Evolutionary conservation across 2,329 filamentous ascomycete genomes (phyloP).

Genomic region (Fusarium guadeloupense): DNA sequence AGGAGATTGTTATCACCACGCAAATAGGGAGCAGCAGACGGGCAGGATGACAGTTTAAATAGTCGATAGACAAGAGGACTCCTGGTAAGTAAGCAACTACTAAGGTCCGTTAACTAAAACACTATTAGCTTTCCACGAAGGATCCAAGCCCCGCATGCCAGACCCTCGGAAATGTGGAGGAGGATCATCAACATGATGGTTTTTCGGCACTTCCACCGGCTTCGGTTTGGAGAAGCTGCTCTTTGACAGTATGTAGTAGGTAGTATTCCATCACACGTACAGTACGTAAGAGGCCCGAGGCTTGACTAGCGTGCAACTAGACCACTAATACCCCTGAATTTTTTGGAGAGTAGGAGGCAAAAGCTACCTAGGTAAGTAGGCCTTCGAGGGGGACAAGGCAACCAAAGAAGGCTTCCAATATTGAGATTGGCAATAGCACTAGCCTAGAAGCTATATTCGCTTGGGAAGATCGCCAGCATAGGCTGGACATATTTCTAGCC

Average conservation of each 20-base stretch:
- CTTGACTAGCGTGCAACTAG: conserved; percentile 12
- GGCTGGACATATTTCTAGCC: not conserved
- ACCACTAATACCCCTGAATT: not conserved
- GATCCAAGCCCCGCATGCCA: conserved; percentile 28
- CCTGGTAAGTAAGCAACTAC: not conserved
- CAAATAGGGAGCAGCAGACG: not conserved
- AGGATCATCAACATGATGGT: conserved; percentile 21
- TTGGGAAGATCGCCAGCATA: not conserved
- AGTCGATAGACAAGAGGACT: not conserved
- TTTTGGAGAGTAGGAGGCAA: conserved; percentile 1
- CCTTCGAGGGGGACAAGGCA: too few species aligned
- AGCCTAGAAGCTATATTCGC: not conserved
- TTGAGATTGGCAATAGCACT: not conserved
- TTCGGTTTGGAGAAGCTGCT: conserved; percentile 4
- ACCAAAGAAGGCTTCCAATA: not conserved
- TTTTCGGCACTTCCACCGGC: conserved; percentile 27
- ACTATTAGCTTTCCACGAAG: conserved; percentile 7
- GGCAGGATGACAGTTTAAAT: conserved; percentile 28
- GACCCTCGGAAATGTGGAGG: conserved; percentile 21
- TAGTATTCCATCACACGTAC: not conserved
- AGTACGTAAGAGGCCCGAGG: not conserved
- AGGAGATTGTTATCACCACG: not conserved
- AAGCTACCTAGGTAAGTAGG: not conserved
- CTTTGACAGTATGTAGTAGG: conserved; percentile 10
- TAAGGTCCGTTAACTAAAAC: not conserved